These are phyloP conservation scores for Hawksworthiomyces lignivorus DNA, from an alignment of 2,329 filamentous ascomycete species.

Conservation along the genomic window DNA sequence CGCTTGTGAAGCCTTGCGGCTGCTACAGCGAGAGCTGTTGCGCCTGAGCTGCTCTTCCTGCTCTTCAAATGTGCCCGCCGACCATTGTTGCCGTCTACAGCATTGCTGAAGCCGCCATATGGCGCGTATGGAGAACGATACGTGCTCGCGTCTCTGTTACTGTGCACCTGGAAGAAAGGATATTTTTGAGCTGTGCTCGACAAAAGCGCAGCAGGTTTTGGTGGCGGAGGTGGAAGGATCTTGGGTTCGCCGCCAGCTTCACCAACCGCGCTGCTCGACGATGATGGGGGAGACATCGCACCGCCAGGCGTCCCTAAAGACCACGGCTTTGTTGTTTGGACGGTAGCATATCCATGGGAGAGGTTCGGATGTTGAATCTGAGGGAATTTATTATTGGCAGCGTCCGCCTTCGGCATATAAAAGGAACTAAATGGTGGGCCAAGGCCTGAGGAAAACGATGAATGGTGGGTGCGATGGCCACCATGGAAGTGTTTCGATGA, in stretches of 20 bases:
- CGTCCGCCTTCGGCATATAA: constrained; percentile 10
- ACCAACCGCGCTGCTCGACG: neutral
- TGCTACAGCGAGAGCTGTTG: constrained; percentile 8
- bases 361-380: constrained; percentile 18
- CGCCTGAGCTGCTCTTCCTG: constrained; percentile 9
- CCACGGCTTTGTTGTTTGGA: constrained; percentile 8
- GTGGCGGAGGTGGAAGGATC: neutral
- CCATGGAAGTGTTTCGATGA: constrained; percentile 8
- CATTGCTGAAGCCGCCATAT: constrained; percentile 52
- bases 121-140: constrained; percentile 54
- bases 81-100: constrained; percentile 26
- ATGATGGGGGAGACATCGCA: constrained; percentile 4
- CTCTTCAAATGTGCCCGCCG: constrained; percentile 21
- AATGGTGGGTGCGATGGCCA: constrained; percentile 14
- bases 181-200: constrained; percentile 37
- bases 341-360: constrained; percentile 13
- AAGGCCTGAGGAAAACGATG: constrained; percentile 14
- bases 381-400: constrained; percentile 12
- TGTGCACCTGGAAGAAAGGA: constrained; percentile 51
- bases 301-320: neutral
- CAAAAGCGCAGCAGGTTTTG: neutral
- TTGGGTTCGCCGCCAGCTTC: constrained; percentile 2
- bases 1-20: constrained; percentile 15
- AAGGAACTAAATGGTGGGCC: too few species aligned
- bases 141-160: constrained; percentile 40